These are phyloP conservation scores for Paraglomus brasilianum DNA, from an alignment of 192 early-diverging fungal species.

Conservation along the genomic window DNA sequence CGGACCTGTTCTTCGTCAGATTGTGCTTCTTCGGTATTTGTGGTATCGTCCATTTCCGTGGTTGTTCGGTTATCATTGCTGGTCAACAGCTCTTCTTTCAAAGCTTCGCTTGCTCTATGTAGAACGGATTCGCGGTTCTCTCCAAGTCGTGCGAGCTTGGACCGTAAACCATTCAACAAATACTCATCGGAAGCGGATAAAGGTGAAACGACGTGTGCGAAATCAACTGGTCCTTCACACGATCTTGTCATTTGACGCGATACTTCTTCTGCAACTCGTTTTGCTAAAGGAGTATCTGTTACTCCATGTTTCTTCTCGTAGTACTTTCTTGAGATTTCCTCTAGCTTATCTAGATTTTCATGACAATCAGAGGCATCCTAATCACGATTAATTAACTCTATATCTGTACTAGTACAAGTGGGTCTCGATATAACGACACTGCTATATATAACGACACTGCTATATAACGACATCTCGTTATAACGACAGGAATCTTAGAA, in stretches of 20 bases:
- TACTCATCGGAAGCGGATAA: constrained; percentile 3
- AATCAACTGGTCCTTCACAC: not conserved
- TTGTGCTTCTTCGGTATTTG: too few relatives aligned
- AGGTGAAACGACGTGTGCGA: not conserved
- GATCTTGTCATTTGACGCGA: not conserved
- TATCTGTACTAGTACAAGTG: not conserved
- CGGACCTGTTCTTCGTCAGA: too few relatives aligned
- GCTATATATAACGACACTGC: not conserved
- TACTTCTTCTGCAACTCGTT: not conserved
- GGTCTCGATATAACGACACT: not conserved
- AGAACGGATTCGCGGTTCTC: too few relatives aligned
- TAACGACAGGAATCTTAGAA: not conserved
- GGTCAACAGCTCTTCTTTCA: too few relatives aligned
- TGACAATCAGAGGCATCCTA: not conserved
- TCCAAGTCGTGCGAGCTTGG: too few relatives aligned
- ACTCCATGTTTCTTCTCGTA: not conserved
- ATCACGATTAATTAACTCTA: not conserved
- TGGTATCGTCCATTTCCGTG: too few relatives aligned
- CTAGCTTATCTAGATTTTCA: not conserved
- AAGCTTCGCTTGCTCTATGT: too few relatives aligned
- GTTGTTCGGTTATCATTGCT: too few relatives aligned
- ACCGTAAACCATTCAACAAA: not conserved
- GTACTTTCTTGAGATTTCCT: not conserved
- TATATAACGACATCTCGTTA: not conserved
- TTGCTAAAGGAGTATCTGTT: not conserved